These are phyloP conservation scores for Phytopythium mirpurense DNA, from an alignment of 352 stramenopile genomes.

Conservation along the genomic window DNA sequence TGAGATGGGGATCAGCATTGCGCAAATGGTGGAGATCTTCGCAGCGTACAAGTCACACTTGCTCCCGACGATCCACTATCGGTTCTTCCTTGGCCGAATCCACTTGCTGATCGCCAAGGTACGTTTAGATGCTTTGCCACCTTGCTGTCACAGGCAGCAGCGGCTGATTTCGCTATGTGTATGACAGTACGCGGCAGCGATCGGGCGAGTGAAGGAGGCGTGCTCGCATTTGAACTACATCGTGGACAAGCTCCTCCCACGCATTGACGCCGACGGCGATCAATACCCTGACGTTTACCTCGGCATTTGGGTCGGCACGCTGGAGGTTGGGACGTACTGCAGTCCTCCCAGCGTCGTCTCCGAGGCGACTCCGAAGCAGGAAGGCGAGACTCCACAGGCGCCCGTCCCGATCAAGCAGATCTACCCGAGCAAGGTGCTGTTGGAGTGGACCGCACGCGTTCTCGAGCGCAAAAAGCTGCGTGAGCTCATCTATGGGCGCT, in stretches of 20 bases:
- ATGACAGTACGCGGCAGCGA: constrained; percentile 60
- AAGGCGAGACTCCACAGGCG: constrained; percentile 2
- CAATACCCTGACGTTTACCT: constrained; percentile 52
- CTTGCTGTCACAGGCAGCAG: too few species aligned
- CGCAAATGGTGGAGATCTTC: constrained; percentile 59
- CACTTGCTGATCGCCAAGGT: constrained; percentile 71
- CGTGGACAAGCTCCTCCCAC: constrained; percentile 41
- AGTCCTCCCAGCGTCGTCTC: constrained; percentile 5
- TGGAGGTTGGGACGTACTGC: constrained; percentile 52
- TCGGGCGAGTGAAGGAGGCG: constrained; percentile 44
- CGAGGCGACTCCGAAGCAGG: constrained; percentile 12
- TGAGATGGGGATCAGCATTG: constrained; percentile 55
- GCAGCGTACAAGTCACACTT: constrained; percentile 36
- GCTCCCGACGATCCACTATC: constrained; percentile 37
- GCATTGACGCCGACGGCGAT: constrained; percentile 12
- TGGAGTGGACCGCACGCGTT: constrained; percentile 46
- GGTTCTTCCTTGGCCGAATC: constrained; percentile 46
- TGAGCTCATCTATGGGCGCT: constrained; percentile 36
- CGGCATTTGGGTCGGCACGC: constrained; percentile 44
- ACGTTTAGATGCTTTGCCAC: constrained; percentile 1
- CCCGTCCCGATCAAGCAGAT: constrained; percentile 33
- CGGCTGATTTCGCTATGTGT: too few species aligned
- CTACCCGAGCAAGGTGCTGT: constrained; percentile 36
- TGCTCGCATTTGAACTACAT: constrained; percentile 52
- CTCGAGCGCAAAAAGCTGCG: constrained; percentile 38